Conservation (phyloP, 2,329 filamentous ascomycete species). For the Chaetomium olivaceum region DNA sequence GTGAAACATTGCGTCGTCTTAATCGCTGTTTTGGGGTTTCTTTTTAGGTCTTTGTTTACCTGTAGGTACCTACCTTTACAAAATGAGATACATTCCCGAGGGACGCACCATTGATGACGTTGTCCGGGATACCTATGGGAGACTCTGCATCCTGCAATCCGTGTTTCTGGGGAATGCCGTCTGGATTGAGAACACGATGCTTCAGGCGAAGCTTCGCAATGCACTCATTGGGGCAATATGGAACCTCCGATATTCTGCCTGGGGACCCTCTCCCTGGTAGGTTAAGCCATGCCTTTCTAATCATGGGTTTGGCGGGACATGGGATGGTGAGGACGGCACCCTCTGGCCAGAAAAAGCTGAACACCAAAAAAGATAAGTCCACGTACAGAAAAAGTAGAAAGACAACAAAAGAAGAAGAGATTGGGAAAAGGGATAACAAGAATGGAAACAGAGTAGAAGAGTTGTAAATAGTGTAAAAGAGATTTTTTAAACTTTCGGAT, state of each 20-base stretch:
- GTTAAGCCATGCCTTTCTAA: not conserved
- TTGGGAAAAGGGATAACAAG: too few species aligned
- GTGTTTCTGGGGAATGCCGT: constrained; percentile 8
- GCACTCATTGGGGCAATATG: not conserved
- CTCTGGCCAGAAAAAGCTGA: too few species aligned
- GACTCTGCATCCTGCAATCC: constrained; percentile 20
- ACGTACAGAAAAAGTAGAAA: too few species aligned
- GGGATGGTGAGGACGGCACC: too few species aligned
- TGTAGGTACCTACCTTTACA: too few species aligned
- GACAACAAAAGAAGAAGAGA: too few species aligned
- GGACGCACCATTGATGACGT: not conserved
- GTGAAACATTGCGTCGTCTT: not conserved
- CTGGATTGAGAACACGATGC: not conserved
- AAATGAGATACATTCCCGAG: not conserved
- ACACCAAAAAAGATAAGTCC: too few species aligned
- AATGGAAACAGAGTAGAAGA: too few species aligned
- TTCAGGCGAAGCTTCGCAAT: not conserved
- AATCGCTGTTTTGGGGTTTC: not conserved
- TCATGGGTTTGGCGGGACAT: too few species aligned
- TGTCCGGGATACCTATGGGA: not conserved
- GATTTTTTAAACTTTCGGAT: too few species aligned
- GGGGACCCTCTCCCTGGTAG: too few species aligned
- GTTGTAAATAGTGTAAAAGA: too few species aligned
- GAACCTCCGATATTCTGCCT: not conserved
- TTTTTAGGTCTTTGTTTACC: constrained; percentile 2